A percentile compares a stretch with the other conserved stretches of the same genome.
Conservation (phyloP, 1,284 basidiomycete genomes). For the Cutaneotrichosporon cutaneum region DNA sequence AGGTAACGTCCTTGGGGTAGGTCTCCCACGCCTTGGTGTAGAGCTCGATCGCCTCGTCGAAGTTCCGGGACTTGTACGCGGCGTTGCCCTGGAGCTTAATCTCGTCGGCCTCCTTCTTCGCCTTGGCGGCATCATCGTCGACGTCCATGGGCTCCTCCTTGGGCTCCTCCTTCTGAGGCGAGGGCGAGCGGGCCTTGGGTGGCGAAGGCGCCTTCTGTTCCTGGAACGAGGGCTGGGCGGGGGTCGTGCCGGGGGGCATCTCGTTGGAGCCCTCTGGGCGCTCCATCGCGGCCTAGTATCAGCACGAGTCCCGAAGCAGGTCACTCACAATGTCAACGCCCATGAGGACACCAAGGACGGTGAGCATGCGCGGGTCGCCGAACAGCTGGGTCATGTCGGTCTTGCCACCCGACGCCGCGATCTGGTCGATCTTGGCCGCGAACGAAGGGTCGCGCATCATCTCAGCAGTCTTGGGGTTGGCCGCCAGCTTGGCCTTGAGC, state of each 20-base stretch:
- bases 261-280: slow-evolving; percentile 83
- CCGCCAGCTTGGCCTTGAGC: slow-evolving; percentile 75
- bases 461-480: slow-evolving; percentile 80
- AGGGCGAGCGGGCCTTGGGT: slow-evolving; percentile 33
- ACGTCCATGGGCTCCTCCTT: slow-evolving; percentile 64
- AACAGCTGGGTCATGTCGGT: slow-evolving; percentile 55
- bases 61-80: slow-evolving; percentile 81
- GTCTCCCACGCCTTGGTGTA: slow-evolving; percentile 89
- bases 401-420: slow-evolving; percentile 52
- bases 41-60: slow-evolving; percentile 68
- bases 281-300: slow-evolving; percentile 68
- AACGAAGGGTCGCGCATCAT: slow-evolving; percentile 81
- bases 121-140: slow-evolving; percentile 63
- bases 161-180: slow-evolving; percentile 55
- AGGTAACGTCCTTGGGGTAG: slow-evolving; percentile 91
- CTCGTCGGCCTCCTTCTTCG: slow-evolving; percentile 70
- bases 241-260: slow-evolving; percentile 62
- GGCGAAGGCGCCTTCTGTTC: slow-evolving; percentile 31
- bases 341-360: slow-evolving; percentile 86
- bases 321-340: slow-evolving; percentile 73
- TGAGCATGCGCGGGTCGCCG: slow-evolving; percentile 85
- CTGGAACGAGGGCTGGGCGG: slow-evolving; percentile 13
- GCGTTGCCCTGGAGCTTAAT: slow-evolving; percentile 76
- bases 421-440: slow-evolving; percentile 59
- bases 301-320: background rate